These are phyloP conservation scores for Volutella citrinella DNA, from an alignment of 2,329 filamentous ascomycete species.

Conservation along the genomic window DNA sequence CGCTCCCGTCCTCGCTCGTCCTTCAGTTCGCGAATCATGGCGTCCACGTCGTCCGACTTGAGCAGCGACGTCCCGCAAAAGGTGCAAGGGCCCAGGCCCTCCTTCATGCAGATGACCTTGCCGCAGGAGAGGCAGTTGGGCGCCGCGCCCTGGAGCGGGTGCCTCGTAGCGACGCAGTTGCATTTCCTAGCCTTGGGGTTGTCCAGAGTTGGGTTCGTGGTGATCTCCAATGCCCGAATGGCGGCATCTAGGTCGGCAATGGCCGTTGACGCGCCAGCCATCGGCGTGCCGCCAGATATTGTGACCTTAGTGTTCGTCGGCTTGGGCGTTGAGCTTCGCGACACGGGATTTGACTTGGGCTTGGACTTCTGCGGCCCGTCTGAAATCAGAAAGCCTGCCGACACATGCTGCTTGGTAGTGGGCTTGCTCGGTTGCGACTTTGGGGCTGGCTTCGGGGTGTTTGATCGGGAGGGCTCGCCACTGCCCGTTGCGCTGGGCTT, in stretches of 20 bases:
- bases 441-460: slow-evolving; percentile 30
- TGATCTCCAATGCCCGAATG: slow-evolving; percentile 85
- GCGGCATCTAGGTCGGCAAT: slow-evolving; percentile 73
- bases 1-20: slow-evolving; percentile 85
- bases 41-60: slow-evolving; percentile 69
- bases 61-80: slow-evolving; percentile 79
- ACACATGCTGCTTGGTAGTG: slow-evolving; percentile 53
- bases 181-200: slow-evolving; percentile 63
- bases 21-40: slow-evolving; percentile 79
- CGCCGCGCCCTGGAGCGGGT: slow-evolving; percentile 84
- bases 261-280: slow-evolving; percentile 76
- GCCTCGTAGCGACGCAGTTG: slow-evolving; percentile 82
- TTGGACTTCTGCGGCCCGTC: slow-evolving; percentile 62
- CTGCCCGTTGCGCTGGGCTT: slow-evolving; percentile 39
- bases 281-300: slow-evolving; percentile 73
- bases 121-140: slow-evolving; percentile 92
- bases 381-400: slow-evolving; percentile 76
- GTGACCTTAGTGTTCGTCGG: slow-evolving; percentile 62
- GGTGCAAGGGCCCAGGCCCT: slow-evolving; percentile 91
- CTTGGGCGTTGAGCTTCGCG: slow-evolving; percentile 54
- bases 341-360: slow-evolving; percentile 49
- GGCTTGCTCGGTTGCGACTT: slow-evolving; percentile 37
- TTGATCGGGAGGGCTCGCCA: slow-evolving; percentile 33
- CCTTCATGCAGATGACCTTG: slow-evolving; percentile 92
- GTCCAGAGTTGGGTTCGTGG: slow-evolving; percentile 75